A percentile compares a stretch with the other conserved stretches of the same genome.
Evolutionary conservation across 139 green algal species (phyloP).

Genomic region (Chlamydomonas sp.): DNA sequence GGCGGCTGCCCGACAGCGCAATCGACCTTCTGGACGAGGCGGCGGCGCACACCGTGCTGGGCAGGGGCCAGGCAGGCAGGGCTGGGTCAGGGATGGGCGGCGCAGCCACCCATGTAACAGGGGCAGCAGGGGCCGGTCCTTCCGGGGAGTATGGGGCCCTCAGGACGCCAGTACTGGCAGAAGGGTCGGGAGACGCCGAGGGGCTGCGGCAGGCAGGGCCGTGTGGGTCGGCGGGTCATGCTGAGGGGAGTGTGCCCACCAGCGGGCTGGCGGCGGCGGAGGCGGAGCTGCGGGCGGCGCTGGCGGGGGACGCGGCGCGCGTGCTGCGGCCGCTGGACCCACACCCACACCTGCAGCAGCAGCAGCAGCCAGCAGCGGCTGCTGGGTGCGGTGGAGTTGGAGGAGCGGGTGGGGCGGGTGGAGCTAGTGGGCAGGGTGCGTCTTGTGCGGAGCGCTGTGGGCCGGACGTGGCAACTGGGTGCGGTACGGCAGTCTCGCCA

Average conservation of each 20-base stretch:
- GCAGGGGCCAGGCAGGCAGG: background rate
- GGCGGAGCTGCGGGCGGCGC: background rate
- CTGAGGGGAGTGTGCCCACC: background rate
- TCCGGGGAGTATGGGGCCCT: too few species aligned
- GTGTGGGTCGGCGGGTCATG: too few species aligned
- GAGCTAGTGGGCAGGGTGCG: too few species aligned
- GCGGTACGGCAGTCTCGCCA: too few species aligned
- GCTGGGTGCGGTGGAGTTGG: too few species aligned
- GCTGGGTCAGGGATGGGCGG: background rate
- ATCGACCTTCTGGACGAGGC: slow-evolving; percentile 92
- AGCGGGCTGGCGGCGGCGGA: background rate
- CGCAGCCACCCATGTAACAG: background rate
- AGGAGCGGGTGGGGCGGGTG: too few species aligned
- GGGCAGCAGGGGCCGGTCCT: background rate
- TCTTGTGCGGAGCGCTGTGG: too few species aligned
- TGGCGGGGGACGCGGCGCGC: background rate
- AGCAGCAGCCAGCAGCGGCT: background rate
- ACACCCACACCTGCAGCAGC: slow-evolving; percentile 11
- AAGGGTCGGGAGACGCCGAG: too few species aligned
- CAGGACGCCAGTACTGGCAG: too few species aligned
- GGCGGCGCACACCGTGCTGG: slow-evolving; percentile 61
- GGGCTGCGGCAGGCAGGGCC: too few species aligned
- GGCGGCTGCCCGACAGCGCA: slow-evolving; percentile 75
- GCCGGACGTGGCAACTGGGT: too few species aligned
- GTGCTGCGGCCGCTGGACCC: slow-evolving; percentile 16